Conservation (phyloP, 1,139 yeast genomes). For the Hansenula anomala region DNA sequence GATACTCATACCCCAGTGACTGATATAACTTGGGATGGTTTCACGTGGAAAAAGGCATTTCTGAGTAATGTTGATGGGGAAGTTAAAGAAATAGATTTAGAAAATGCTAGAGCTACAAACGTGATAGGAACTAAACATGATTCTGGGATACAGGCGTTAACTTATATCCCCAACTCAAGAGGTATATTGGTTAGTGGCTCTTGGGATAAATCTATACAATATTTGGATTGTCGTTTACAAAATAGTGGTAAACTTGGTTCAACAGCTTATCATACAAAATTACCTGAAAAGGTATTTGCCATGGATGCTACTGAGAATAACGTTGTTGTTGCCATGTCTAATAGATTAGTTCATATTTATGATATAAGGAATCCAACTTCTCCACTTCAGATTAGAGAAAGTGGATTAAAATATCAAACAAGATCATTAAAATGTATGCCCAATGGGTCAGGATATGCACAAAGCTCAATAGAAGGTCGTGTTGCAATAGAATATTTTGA, state of each 20-base stretch:
- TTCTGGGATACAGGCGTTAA: conserved; percentile 16
- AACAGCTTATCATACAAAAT: conserved; percentile 10
- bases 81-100: conserved; percentile 38
- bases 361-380: conserved; percentile 43
- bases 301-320: conserved; percentile 51
- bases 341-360: conserved; percentile 51
- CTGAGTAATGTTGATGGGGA: conserved; percentile 40
- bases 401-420: conserved; percentile 73
- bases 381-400: conserved; percentile 54
- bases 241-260: too few relatives aligned
- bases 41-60: conserved; percentile 22
- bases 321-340: conserved; percentile 54
- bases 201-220: conserved; percentile 46
- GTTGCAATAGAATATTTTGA: conserved; percentile 76
- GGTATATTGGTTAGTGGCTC: conserved; percentile 39
- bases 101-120: conserved; percentile 25
- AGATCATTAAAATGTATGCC: conserved; percentile 58
- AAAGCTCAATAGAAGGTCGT: conserved; percentile 83
- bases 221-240: conserved; percentile 29
- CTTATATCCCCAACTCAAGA: conserved; percentile 6
- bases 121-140: conserved; percentile 7
- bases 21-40: conserved; percentile 17
- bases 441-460: conserved; percentile 60
- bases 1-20: conserved; percentile 11
- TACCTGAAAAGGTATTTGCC: conserved; percentile 57